Percentiles rank a stretch among this genome's conserved stretches.
Evolutionary conservation across 2,329 filamentous ascomycete species (phyloP).

Genomic region (Pseudogymnoascus verrucosus): DNA sequence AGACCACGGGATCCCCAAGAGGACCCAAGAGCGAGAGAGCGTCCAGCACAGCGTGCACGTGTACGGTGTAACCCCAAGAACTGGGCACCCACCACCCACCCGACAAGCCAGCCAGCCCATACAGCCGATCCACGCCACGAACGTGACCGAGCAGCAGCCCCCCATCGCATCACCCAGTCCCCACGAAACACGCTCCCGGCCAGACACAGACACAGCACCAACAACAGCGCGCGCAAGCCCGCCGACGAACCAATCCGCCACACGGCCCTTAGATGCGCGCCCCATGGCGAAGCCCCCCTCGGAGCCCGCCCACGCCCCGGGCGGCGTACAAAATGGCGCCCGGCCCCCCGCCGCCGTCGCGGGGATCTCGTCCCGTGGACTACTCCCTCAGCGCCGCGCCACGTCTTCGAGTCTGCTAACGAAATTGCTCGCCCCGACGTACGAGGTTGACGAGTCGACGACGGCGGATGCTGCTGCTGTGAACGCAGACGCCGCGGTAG

Average conservation of each 20-base stretch:
- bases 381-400: constrained; percentile 11
- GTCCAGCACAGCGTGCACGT: neutral
- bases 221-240: neutral
- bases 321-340: constrained; percentile 19
- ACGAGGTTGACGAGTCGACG: neutral
- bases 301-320: constrained; percentile 28
- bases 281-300: constrained; percentile 28
- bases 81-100: neutral
- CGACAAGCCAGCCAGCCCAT: neutral
- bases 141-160: neutral
- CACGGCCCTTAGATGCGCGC: constrained; percentile 27
- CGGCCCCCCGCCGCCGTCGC: constrained; percentile 15
- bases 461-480: neutral
- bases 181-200: neutral
- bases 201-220: neutral
- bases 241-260: constrained; percentile 23
- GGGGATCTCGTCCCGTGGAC: constrained; percentile 10
- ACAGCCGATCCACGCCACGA: neutral
- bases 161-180: neutral
- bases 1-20: neutral
- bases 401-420: neutral
- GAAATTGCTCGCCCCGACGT: neutral
- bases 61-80: neutral
- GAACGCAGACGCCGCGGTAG: neutral
- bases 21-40: neutral